phyloP scores from a whole-genome alignment of 495 filamentous ascomycete species.

The Staphylotrichum longicolle region DNA sequence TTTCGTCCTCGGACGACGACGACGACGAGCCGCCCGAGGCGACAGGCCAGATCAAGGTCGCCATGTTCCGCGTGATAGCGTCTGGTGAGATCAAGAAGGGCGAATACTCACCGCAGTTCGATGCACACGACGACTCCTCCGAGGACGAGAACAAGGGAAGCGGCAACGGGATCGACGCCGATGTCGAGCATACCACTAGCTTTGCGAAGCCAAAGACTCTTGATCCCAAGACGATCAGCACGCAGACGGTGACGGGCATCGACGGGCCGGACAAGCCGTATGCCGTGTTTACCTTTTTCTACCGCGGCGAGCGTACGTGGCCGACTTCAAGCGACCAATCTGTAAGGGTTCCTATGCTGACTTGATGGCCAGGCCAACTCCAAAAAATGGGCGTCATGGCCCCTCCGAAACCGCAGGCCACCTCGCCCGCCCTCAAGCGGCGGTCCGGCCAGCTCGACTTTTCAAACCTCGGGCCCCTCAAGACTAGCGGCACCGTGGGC shows the following conservation, averaged over 20 bases:
- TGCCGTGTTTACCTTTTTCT: constrained; percentile 96
- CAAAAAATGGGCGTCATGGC: constrained; percentile 88
- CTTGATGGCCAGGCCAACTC: constrained; percentile 66
- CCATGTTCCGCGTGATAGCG: constrained; percentile 90
- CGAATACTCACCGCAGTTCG: constrained; percentile 97
- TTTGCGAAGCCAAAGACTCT: constrained; percentile 97
- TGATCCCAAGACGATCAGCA: constrained; percentile 95
- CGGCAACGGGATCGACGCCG: constrained; percentile 50
- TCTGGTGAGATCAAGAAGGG: constrained; percentile 96
- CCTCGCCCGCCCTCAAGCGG: constrained; percentile 61
- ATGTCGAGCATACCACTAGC: constrained; percentile 96
- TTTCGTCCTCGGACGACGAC: constrained; percentile 72
- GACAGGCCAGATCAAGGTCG: constrained; percentile 96
- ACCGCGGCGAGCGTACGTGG: constrained; percentile 86
- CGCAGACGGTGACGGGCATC: constrained; percentile 97
- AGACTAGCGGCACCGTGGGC: constrained; percentile 77
- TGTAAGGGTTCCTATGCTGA: constrained; percentile 11
- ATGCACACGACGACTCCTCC: constrained; percentile 92
- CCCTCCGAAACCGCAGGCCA: constrained; percentile 56
- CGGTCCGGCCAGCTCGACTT: constrained; percentile 79
- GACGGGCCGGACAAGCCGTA: constrained; percentile 94
- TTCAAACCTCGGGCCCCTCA: constrained; percentile 77
- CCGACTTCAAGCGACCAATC: not conserved
- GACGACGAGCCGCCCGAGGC: constrained; percentile 93
- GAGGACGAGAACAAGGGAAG: constrained; percentile 49